phyloP scores from a whole-genome alignment of 805 yeast genomes.

The Yamadazyma nakazawae region DNA sequence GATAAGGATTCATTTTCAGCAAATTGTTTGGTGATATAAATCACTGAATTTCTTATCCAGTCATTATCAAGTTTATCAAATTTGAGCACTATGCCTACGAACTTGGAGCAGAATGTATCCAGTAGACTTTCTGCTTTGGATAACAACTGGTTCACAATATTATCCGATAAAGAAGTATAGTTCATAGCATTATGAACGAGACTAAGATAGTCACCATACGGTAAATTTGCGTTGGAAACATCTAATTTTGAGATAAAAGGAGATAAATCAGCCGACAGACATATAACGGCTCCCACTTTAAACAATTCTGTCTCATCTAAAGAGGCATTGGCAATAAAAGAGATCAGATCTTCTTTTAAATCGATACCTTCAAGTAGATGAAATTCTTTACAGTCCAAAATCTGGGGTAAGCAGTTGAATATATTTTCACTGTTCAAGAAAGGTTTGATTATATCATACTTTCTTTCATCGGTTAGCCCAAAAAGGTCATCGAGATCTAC shows the following conservation, averaged over 20 bases:
- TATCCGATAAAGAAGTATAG: neutral
- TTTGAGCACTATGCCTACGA: conserved; percentile 1
- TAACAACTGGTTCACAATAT: neutral
- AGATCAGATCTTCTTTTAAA: conserved; percentile 7
- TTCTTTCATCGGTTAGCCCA: neutral
- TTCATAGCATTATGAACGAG: neutral
- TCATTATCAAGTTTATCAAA: neutral
- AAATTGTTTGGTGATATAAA: conserved; percentile 61
- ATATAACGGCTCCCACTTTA: conserved; percentile 3
- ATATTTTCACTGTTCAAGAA: conserved; percentile 7
- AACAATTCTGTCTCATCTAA: neutral
- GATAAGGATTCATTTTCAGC: conserved; percentile 45
- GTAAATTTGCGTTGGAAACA: neutral
- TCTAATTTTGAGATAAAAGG: conserved; percentile 1
- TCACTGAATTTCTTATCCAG: conserved; percentile 58
- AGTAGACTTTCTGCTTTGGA: neutral
- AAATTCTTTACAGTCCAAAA: conserved; percentile 2
- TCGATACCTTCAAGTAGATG: conserved; percentile 8
- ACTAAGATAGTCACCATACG: conserved; percentile 1
- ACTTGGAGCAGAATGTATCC: conserved; percentile 1
- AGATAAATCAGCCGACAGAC: neutral
- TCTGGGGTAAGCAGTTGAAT: neutral
- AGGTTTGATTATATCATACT: conserved; percentile 4
- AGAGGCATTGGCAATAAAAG: neutral
- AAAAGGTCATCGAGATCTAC: conserved; percentile 9